A percentile compares a stretch with the other conserved stretches of the same genome.
Evolutionary conservation across 371 early-diverging fungal species (phyloP).

Genomic region (Mucor sp.): DNA sequence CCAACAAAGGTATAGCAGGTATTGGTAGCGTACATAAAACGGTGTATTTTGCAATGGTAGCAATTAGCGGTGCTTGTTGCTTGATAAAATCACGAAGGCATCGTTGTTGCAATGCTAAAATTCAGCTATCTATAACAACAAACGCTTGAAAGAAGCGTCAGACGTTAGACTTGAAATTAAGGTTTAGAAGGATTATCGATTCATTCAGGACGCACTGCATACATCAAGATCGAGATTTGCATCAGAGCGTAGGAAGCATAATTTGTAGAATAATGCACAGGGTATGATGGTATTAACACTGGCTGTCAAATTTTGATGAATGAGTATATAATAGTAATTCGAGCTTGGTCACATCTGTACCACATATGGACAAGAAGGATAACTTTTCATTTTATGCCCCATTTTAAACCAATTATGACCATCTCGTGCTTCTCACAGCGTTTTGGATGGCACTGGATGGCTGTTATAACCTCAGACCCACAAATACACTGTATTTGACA

Average conservation of each 20-base stretch:
- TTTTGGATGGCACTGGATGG: background rate
- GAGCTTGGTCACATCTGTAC: background rate
- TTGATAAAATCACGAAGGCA: background rate
- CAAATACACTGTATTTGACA: too few species aligned
- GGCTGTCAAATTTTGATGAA: conserved; percentile 1
- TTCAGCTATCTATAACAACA: background rate
- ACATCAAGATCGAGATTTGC: background rate
- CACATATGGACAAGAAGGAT: background rate
- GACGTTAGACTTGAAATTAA: background rate
- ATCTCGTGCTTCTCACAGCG: background rate
- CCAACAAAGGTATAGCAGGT: background rate
- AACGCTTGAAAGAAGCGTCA: background rate
- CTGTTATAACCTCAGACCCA: too few species aligned
- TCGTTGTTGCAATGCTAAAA: background rate
- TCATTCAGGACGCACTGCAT: background rate
- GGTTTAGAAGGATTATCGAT: background rate
- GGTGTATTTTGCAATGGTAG: background rate
- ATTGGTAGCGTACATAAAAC: background rate
- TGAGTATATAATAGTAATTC: background rate
- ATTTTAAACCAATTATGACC: background rate
- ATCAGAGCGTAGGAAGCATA: background rate
- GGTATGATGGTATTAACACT: background rate
- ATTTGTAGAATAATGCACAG: background rate
- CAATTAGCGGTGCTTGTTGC: background rate
- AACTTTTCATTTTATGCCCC: background rate